Evolutionary conservation across 2,329 filamentous ascomycete genomes (phyloP), one percentile per base, ranked within the genome.

Genomic region (Cladosporium sp.): DNA sequence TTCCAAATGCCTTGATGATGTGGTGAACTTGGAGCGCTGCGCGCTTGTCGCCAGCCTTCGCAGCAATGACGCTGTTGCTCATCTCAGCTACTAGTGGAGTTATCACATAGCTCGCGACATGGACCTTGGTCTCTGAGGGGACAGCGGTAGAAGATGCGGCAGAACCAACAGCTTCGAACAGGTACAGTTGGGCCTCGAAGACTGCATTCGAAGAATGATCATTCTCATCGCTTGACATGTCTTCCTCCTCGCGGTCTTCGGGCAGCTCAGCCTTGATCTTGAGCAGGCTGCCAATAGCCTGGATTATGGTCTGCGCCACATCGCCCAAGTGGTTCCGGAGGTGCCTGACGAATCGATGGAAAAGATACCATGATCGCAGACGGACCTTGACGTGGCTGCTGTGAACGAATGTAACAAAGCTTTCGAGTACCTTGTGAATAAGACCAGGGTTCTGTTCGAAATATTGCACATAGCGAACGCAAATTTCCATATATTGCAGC

Each of bases 401-500:
- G 68, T 97, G 95, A 3, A 94, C 90, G 48, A 97, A 83, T 12
- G 87, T 85, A 45, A 99, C 90, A 73, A 99, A 97, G 69, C 88
- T 91, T 68, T 97, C 91, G 40, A 99, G 80, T 1, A 94, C 91
- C 62, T 87, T 88, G 1, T 90, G 90, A 50, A 97, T 95, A 60
- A 90, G 86, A 20, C 87, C 80, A 28, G 86, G 81, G 68, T 96
- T 89, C 57, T 85, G 85, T 69, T 97, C 92, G 70, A 99, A 97
- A 73, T 97, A 96, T 25, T 86, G 84, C 70, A 88, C 90, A 74
- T 99, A 99, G 51, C 94, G 87, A 56, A 96, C 92, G 72, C 92
- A 96, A 35, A 96, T 96, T 73, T 99, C 94, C 92, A 99, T 97
- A 70, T 96, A 99, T 74, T 97, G 91, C 20, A 99, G 80, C 62